Evolutionary conservation across 371 early-diverging fungal species (phyloP).

Genomic region (Zychaea mexicana): DNA sequence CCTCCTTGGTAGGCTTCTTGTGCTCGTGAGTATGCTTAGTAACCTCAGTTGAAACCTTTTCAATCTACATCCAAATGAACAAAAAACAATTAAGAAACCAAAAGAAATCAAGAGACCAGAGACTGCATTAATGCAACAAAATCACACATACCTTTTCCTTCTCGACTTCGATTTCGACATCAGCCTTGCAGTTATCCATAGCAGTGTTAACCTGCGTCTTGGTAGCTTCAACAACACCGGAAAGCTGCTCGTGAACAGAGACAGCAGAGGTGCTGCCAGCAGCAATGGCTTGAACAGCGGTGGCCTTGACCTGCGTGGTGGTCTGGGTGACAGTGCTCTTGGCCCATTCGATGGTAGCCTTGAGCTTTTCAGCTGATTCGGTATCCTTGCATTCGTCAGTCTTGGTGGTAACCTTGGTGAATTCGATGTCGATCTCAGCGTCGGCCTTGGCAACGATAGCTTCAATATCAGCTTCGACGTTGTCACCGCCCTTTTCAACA

Average conservation of each 20-base stretch:
- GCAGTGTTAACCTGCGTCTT: constrained; percentile 27
- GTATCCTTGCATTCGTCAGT: background rate
- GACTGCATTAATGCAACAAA: no score
- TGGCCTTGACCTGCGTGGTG: constrained; percentile 15
- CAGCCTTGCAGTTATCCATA: constrained; percentile 8
- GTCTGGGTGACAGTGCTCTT: constrained; percentile 3
- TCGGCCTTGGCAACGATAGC: constrained; percentile 29
- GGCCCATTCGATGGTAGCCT: constrained; percentile 7
- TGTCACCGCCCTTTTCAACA: constrained; percentile 33
- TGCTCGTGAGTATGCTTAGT: background rate
- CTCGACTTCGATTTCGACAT: constrained; percentile 3
- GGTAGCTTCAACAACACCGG: constrained; percentile 25
- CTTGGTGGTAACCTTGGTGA: constrained; percentile 2
- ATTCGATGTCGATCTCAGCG: constrained; percentile 4
- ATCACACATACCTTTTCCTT: background rate
- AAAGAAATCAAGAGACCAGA: background rate
- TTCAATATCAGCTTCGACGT: constrained; percentile 31
- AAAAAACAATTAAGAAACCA: background rate
- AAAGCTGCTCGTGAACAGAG: constrained; percentile 18
- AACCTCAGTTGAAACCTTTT: background rate
- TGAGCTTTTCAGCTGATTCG: background rate
- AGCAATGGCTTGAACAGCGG: constrained; percentile 10
- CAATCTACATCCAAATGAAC: background rate
- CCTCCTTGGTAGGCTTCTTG: background rate
- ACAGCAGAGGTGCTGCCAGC: background rate